A percentile compares a stretch with the other conserved stretches of the same genome.
phyloP scores from a whole-genome alignment of 768 basidiomycete genomes.

The Sistotremastrum niveocremeum region DNA sequence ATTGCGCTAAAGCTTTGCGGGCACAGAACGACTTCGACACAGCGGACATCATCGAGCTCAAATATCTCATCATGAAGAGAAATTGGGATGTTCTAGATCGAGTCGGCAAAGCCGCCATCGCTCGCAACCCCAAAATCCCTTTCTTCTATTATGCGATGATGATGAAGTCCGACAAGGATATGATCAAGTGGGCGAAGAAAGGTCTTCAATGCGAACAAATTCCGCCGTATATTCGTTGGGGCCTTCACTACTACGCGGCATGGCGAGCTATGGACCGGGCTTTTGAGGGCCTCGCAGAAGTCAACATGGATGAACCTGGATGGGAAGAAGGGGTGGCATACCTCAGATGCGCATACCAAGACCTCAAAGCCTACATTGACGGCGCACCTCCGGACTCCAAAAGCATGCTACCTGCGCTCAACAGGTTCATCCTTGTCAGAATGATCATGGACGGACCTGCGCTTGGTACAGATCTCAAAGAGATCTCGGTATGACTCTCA shows the following conservation, averaged over 20 bases:
- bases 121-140: conserved; percentile 42
- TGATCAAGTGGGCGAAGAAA: conserved; percentile 49
- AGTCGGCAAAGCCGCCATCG: conserved; percentile 31
- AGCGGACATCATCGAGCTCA: conserved; percentile 56
- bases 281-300: conserved; percentile 11
- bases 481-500: conserved; percentile 31
- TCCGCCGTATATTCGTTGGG: conserved; percentile 41
- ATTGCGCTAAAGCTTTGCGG: conserved; percentile 44
- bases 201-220: conserved; percentile 43
- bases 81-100: conserved; percentile 25
- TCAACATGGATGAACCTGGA: conserved; percentile 16
- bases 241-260: conserved; percentile 47
- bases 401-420: conserved; percentile 43
- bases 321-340: conserved; percentile 52
- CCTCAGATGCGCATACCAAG: conserved; percentile 44
- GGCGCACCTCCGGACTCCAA: conserved; percentile 50
- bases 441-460: conserved; percentile 39
- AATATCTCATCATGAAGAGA: conserved; percentile 35
- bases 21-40: conserved; percentile 26
- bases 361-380: conserved; percentile 39
- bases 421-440: conserved; percentile 45
- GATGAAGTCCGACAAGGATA: conserved; percentile 31
- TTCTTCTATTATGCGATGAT: conserved; percentile 55
- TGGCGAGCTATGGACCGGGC: conserved; percentile 48
- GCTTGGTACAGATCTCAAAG: conserved; percentile 32